Percentiles rank a stretch among this genome's conserved stretches.
These are phyloP conservation scores for Crotalaria pallida DNA, from an alignment of 306 rosid genomes.

Conservation along the genomic window DNA sequence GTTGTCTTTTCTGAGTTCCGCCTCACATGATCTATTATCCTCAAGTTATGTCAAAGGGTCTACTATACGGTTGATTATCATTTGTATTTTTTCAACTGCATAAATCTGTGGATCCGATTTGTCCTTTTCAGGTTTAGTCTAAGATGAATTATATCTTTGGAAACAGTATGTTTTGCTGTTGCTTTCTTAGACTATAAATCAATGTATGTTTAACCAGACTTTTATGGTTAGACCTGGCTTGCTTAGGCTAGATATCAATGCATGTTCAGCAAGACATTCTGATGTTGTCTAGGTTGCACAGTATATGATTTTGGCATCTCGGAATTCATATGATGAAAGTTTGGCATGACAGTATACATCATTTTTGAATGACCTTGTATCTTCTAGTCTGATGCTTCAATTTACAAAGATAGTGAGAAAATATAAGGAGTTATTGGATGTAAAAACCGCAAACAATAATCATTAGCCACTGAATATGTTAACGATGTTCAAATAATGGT, in stretches of 20 bases:
- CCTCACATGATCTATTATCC: neutral
- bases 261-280: neutral
- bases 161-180: neutral
- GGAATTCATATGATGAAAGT: neutral
- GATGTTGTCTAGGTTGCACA: neutral
- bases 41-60: neutral
- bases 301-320: neutral
- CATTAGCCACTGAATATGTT: neutral
- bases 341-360: neutral
- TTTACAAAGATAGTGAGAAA: neutral
- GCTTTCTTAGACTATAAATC: neutral
- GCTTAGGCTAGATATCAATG: neutral
- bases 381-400: neutral
- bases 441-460: neutral
- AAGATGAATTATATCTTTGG: neutral
- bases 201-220: neutral
- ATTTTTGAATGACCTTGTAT: neutral
- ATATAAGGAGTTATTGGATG: neutral
- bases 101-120: neutral
- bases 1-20: neutral
- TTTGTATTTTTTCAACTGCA: neutral
- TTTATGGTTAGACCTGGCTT: neutral
- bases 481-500: neutral
- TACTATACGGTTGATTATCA: neutral
- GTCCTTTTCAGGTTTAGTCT: neutral